Conservation (phyloP, 139 green algal species). For the Chloropicon primus region DNA sequence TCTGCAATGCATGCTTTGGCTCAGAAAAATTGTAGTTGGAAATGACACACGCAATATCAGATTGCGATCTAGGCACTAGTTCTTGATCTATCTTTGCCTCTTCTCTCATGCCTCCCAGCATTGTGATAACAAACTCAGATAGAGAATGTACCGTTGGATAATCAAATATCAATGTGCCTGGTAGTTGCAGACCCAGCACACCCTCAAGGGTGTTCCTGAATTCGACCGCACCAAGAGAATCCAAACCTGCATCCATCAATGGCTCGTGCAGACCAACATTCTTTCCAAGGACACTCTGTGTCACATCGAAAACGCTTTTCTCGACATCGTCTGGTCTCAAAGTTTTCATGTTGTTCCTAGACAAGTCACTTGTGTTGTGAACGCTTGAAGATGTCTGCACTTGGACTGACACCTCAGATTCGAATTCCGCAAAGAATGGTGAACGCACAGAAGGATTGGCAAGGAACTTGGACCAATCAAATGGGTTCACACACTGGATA, state of each 20-base stretch:
- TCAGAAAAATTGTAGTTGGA: neutral
- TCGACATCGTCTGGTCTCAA: neutral
- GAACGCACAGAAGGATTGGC: neutral
- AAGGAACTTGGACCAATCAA: neutral
- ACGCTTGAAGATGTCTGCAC: neutral
- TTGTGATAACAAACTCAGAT: neutral
- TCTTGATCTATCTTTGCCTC: neutral
- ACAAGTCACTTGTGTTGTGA: neutral
- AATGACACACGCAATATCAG: neutral
- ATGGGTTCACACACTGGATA: neutral
- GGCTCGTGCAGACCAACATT: slow-evolving; percentile 22
- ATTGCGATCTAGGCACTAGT: neutral
- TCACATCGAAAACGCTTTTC: neutral
- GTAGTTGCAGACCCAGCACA: slow-evolving; percentile 35
- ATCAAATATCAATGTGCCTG: slow-evolving; percentile 63
- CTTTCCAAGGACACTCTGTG: neutral
- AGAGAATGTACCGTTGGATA: slow-evolving; percentile 41
- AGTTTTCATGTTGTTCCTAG: neutral
- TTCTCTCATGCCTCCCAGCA: neutral
- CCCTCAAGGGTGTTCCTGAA: slow-evolving; percentile 57
- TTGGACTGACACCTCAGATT: neutral
- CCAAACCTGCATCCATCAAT: slow-evolving; percentile 53
- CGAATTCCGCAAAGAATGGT: neutral
- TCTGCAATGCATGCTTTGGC: neutral
- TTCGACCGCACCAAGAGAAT: slow-evolving; percentile 70